Evolutionary conservation across 2,329 filamentous ascomycete genomes (phyloP), one percentile per base, ranked within the genome.

Genomic region (Fusarium coicis): DNA sequence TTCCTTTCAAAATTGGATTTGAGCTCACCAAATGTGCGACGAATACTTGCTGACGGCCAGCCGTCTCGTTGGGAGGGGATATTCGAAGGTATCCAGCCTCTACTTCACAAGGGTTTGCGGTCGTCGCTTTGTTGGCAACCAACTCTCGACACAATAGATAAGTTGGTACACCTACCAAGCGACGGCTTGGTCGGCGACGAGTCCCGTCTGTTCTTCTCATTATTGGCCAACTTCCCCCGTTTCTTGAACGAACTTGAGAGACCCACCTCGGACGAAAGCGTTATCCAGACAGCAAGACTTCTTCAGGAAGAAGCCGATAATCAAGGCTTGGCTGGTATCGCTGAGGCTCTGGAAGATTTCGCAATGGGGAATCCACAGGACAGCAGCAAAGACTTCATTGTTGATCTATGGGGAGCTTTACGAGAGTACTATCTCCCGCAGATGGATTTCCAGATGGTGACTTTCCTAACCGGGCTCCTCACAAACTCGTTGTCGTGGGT

Each of bases 401-500:
- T 85, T 11, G 91, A 94, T 66, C 88, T 94, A 11, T 89, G 97
- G 63, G 88, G 88, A 19, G 93, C 95, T 11, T 86, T 98, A 49
- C 90, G 91, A 63, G 90, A 92, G 53, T 89, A 91, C 34, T 98
- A 93, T 81, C 93, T 97, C 68, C 95, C 95, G 2, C 87, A 90
- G 34, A 89, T 93, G 64, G 96, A 98, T 76, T 94, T 97, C 75
- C 89, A 91, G 67, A 93, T 94, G 85, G 84, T 99, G 16, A 94
- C 95, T 2, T 98, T 97, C 83, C 84, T 98, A 47, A 93, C 98
- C 83, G 95, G 96, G 4, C 88, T 98, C 53, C 86, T 99, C 59
- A 97, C 95, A 19, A 99, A 99, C 79, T 92, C 92, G 39, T 88
- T 92, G 2, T 88, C 93, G 6, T 98, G 95, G 93, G 93, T 98